Conservation (phyloP, 2,329 filamentous ascomycete species). For the Blastomyces parvus region DNA sequence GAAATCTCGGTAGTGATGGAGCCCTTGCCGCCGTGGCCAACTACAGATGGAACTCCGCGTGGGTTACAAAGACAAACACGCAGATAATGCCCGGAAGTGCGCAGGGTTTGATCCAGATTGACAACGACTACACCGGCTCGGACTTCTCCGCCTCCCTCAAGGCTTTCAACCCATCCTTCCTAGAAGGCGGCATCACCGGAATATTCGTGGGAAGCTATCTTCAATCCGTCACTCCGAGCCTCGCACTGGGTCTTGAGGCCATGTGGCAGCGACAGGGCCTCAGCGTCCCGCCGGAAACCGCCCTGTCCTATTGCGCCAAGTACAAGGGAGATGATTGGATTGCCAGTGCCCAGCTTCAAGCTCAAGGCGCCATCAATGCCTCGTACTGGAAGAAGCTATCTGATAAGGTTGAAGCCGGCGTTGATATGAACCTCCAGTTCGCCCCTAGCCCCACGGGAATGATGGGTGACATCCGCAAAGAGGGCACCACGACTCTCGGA, state of each 20-base stretch:
- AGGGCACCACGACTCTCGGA: slow-evolving; percentile 83
- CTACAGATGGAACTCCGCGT: slow-evolving; percentile 70
- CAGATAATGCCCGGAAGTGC: slow-evolving; percentile 68
- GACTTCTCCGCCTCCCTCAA: slow-evolving; percentile 94
- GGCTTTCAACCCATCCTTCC: slow-evolving; percentile 84
- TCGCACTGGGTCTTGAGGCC: slow-evolving; percentile 81
- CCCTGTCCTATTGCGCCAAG: slow-evolving; percentile 77
- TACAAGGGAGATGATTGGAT: slow-evolving; percentile 93
- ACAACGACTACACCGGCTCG: slow-evolving; percentile 86
- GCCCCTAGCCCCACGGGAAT: slow-evolving; percentile 55
- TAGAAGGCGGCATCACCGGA: slow-evolving; percentile 87
- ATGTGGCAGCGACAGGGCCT: slow-evolving; percentile 86
- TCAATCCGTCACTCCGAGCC: slow-evolving; percentile 77
- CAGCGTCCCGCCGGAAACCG: slow-evolving; percentile 79
- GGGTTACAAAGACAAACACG: slow-evolving; percentile 79
- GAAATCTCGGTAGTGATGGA: slow-evolving; percentile 87
- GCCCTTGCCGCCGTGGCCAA: slow-evolving; percentile 83
- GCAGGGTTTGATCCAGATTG: slow-evolving; percentile 84
- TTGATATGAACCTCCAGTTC: slow-evolving; percentile 85
- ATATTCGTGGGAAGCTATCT: slow-evolving; percentile 95
- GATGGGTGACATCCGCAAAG: slow-evolving; percentile 71
- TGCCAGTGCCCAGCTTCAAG: slow-evolving; percentile 79
- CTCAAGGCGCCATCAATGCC: slow-evolving; percentile 76
- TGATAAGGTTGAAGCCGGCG: slow-evolving; percentile 91
- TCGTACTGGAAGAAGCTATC: slow-evolving; percentile 91